Conservation (phyloP, 2,329 filamentous ascomycete genomes). For the Blumeria graminis region DNA sequence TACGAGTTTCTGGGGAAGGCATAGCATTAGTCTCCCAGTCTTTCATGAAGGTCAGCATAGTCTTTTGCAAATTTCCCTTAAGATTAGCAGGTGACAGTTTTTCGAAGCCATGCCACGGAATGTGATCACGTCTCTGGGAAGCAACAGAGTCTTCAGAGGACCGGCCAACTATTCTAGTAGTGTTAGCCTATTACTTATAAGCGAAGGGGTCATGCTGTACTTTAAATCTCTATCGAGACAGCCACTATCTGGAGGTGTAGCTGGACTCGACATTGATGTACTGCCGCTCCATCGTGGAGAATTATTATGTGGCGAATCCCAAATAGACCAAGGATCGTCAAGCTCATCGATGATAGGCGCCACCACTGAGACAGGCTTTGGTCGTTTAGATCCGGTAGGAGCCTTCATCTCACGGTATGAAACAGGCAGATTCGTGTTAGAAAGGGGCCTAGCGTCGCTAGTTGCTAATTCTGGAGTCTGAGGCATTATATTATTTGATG, state of each 20-base stretch:
- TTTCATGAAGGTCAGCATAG: constrained; percentile 65
- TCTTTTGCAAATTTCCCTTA: constrained; percentile 53
- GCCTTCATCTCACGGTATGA: constrained; percentile 3
- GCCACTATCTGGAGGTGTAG: constrained; percentile 10
- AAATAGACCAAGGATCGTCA: constrained; percentile 38
- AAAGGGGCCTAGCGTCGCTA: constrained; percentile 4
- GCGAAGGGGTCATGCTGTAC: constrained; percentile 6
- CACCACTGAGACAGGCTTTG: constrained; percentile 8
- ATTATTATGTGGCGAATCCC: constrained; percentile 31
- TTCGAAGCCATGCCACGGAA: constrained; percentile 20
- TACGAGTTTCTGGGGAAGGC: constrained; percentile 18
- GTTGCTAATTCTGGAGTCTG: constrained; percentile 14
- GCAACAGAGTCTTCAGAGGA: constrained; percentile 6
- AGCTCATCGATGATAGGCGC: constrained; percentile 16
- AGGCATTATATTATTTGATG: constrained; percentile 8
- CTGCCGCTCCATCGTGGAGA: constrained; percentile 39
- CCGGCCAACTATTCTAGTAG: constrained; percentile 8
- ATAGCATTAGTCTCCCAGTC: constrained; percentile 72
- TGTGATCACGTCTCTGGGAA: constrained; percentile 13
- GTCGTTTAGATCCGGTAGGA: constrained; percentile 7
- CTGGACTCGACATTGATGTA: constrained; percentile 10
- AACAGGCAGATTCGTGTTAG: constrained; percentile 1
- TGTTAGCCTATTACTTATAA: constrained; percentile 5
- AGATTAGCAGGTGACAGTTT: constrained; percentile 43
- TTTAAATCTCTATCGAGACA: constrained; percentile 9